These are phyloP conservation scores for Coemansia pectinata DNA, from an alignment of 192 early-diverging fungal genomes.

Conservation along the genomic window DNA sequence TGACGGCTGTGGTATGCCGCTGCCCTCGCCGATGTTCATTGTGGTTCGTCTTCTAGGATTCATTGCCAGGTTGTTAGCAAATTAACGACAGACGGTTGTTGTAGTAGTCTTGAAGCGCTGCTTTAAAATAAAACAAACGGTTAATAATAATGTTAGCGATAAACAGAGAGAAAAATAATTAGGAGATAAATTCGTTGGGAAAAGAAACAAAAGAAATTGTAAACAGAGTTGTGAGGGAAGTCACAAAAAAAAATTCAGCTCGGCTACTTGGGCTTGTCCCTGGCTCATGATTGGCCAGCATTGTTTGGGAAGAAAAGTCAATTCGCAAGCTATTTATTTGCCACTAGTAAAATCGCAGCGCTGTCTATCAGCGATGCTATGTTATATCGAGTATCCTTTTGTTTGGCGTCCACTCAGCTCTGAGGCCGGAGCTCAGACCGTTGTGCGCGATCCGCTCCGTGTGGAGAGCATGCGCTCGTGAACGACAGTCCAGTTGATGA, in stretches of 20 bases:
- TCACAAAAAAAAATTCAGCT: too few relatives aligned
- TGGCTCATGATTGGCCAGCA: too few relatives aligned
- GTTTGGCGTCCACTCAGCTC: not conserved
- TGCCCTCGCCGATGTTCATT: conserved; percentile 54
- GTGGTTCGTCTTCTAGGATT: conserved; percentile 52
- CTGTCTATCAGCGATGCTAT: not conserved
- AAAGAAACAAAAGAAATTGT: not conserved
- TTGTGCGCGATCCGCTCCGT: conserved; percentile 3
- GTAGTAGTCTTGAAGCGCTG: not conserved
- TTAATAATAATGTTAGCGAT: not conserved
- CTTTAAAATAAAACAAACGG: not conserved
- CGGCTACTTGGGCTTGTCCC: too few relatives aligned
- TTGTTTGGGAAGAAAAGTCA: not conserved
- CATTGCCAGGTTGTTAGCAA: not conserved
- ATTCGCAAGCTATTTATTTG: not conserved
- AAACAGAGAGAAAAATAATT: conserved; percentile 7
- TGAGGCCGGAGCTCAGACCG: not conserved
- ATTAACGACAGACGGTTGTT: not conserved
- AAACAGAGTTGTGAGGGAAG: not conserved
- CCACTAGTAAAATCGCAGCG: not conserved
- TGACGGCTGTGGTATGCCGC: conserved; percentile 52
- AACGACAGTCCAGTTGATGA: conserved; percentile 52
- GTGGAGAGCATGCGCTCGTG: conserved; percentile 36
- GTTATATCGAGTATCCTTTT: not conserved
- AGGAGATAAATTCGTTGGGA: not conserved